Evolutionary conservation across 768 basidiomycete genomes (phyloP).

Genomic region (Inosperma sp.): DNA sequence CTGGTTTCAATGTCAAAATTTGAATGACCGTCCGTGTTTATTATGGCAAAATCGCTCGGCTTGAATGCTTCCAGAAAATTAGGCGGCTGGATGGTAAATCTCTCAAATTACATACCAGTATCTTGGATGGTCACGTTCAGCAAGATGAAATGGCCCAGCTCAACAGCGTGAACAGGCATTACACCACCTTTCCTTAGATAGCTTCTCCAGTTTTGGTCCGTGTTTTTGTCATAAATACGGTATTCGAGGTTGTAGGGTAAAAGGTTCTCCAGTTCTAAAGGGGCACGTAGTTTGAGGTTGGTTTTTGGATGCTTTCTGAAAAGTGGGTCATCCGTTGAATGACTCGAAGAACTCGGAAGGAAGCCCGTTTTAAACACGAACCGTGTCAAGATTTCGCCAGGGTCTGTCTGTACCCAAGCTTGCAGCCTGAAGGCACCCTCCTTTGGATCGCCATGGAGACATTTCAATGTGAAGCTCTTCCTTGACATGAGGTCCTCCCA

Average conservation of each 20-base stretch:
- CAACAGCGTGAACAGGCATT: slow-evolving; percentile 95
- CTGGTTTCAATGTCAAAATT: slow-evolving; percentile 80
- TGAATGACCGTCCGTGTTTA: slow-evolving; percentile 88
- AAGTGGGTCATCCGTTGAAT: not conserved
- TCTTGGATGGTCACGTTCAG: slow-evolving; percentile 91
- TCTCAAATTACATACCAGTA: slow-evolving; percentile 51
- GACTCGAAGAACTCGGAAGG: slow-evolving; percentile 54
- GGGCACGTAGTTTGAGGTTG: slow-evolving; percentile 81
- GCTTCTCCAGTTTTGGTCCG: slow-evolving; percentile 90
- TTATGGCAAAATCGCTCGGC: slow-evolving; percentile 95
- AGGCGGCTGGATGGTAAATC: not conserved
- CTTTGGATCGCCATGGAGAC: slow-evolving; percentile 71
- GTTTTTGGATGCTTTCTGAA: slow-evolving; percentile 80
- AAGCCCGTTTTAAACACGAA: slow-evolving; percentile 57
- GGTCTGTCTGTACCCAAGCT: slow-evolving; percentile 78
- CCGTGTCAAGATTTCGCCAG: slow-evolving; percentile 47
- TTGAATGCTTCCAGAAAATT: slow-evolving; percentile 61
- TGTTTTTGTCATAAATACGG: slow-evolving; percentile 94
- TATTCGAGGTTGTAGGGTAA: slow-evolving; percentile 93
- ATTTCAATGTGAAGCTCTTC: slow-evolving; percentile 72
- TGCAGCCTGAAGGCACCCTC: slow-evolving; percentile 96
- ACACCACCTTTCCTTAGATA: slow-evolving; percentile 90
- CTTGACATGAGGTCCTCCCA: slow-evolving; percentile 82
- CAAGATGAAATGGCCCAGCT: slow-evolving; percentile 82
- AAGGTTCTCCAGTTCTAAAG: slow-evolving; percentile 92